Evolutionary conservation across 2,329 filamentous ascomycete species (phyloP).

Genomic region (Alternaria sp.): DNA sequence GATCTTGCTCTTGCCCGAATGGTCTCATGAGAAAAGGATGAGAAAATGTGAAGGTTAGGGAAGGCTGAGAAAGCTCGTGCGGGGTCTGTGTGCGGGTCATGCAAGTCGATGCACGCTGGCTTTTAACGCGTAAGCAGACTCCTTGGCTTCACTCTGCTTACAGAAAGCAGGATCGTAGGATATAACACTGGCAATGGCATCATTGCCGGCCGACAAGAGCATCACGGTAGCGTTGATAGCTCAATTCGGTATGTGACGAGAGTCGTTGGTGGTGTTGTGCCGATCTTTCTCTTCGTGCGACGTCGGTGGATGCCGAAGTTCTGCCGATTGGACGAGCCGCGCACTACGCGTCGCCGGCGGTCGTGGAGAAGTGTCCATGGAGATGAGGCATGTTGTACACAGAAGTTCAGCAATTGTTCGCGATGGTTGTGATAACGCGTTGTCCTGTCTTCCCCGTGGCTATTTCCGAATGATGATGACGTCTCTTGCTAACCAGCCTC

Average conservation of each 20-base stretch:
- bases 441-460: background rate
- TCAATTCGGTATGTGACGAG: background rate
- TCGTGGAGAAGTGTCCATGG: background rate
- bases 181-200: no score
- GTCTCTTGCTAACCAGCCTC: background rate
- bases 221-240: background rate
- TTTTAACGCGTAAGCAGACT: background rate
- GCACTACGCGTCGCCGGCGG: background rate
- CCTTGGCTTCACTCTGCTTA: background rate
- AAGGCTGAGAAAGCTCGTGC: slow-evolving; percentile 1
- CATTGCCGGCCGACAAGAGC: background rate
- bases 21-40: background rate
- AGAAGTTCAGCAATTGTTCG: background rate
- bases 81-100: background rate
- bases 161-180: background rate
- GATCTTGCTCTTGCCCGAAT: background rate
- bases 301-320: background rate
- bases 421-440: background rate
- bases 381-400: background rate
- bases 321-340: slow-evolving; percentile 5
- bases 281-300: background rate
- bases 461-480: background rate
- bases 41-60: background rate
- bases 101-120: background rate
- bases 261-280: slow-evolving; percentile 1